These are phyloP conservation scores for Stylosanthes scabra DNA, from an alignment of 331 rosid genomes.

Conservation along the genomic window DNA sequence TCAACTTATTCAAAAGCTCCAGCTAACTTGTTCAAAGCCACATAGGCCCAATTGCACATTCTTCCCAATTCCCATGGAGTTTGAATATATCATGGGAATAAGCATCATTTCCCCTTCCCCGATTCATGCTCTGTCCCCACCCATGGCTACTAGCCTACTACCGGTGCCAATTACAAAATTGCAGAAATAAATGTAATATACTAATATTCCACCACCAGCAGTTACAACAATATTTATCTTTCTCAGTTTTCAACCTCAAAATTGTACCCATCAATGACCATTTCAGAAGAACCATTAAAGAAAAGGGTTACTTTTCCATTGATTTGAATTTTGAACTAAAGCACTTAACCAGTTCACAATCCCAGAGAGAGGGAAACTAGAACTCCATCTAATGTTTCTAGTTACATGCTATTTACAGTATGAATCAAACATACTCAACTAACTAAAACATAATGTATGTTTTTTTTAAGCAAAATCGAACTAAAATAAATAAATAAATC, in stretches of 20 bases:
- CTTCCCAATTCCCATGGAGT: background rate
- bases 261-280: constrained; percentile 27
- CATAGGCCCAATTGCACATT: too few species aligned
- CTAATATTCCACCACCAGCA: background rate
- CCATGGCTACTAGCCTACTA: background rate
- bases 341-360: constrained; percentile 11
- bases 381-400: constrained; percentile 34
- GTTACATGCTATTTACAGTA: constrained; percentile 50
- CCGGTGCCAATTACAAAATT: constrained; percentile 36
- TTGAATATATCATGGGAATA: background rate
- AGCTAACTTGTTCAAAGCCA: background rate
- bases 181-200: constrained; percentile 9
- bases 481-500: constrained; percentile 40
- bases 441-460: background rate
- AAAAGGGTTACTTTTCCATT: constrained; percentile 19
- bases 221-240: constrained; percentile 12
- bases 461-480: constrained; percentile 41
- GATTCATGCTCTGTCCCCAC: constrained; percentile 27
- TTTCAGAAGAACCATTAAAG: background rate
- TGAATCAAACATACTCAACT: constrained; percentile 14
- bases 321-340: constrained; percentile 33
- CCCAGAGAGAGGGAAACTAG: constrained; percentile 18
- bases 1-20: background rate
- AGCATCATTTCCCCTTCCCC: constrained; percentile 33
- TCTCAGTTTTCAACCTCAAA: constrained; percentile 5